Conservation (phyloP, 2,329 filamentous ascomycete species). For the Aquanectria penicillioides region DNA sequence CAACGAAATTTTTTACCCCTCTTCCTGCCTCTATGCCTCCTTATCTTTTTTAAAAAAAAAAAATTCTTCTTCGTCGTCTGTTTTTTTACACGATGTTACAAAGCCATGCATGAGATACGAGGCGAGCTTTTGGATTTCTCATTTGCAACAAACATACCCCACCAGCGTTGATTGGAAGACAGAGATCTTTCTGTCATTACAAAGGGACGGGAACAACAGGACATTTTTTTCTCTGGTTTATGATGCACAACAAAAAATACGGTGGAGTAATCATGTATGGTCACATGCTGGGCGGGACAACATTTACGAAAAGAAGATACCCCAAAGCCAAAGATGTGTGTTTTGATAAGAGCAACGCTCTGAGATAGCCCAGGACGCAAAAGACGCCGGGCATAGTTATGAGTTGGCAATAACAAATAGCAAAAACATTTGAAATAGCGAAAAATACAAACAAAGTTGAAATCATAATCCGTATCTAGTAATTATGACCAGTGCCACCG, state of each 20-base stretch:
- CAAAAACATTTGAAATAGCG: background rate
- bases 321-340: background rate
- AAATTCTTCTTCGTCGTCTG: too few relatives aligned
- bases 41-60: constrained; percentile 10
- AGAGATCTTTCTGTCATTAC: constrained; percentile 34
- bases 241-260: constrained; percentile 27
- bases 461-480: constrained; percentile 7
- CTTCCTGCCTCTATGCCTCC: background rate
- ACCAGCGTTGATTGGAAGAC: constrained; percentile 42
- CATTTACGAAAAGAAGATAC: background rate
- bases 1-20: background rate
- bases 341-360: background rate
- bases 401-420: background rate
- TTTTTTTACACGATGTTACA: constrained; percentile 25
- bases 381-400: background rate
- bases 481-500: constrained; percentile 23
- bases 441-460: background rate
- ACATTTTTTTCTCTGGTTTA: constrained; percentile 33
- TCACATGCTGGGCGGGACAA: constrained; percentile 21
- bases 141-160: constrained; percentile 42
- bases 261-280: constrained; percentile 20
- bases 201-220: constrained; percentile 41
- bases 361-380: background rate
- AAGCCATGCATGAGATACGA: constrained; percentile 38
- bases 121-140: constrained; percentile 32